Evolutionary conservation across 345 rosid genomes (phyloP).

Genomic region (Brassica cretica): DNA sequence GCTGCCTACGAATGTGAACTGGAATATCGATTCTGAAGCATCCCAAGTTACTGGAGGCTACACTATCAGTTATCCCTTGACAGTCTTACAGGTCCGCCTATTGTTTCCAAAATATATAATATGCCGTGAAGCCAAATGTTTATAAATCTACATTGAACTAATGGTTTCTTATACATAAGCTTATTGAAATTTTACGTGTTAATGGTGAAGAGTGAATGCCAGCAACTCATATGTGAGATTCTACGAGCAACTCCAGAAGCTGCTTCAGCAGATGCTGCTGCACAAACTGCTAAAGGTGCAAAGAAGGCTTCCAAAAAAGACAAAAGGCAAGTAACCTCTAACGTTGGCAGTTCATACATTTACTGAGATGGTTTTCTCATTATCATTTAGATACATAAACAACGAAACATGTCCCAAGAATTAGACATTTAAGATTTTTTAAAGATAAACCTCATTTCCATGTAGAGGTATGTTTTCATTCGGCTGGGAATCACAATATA

Average conservation of each 20-base stretch:
- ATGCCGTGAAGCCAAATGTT: constrained; percentile 18
- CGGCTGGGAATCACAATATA: constrained; percentile 2
- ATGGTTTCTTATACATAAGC: constrained; percentile 21
- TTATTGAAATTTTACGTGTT: constrained; percentile 14
- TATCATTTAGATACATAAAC: constrained; percentile 20
- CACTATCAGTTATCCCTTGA: constrained; percentile 87
- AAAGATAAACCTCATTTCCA: constrained; percentile 13
- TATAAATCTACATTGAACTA: constrained; percentile 29
- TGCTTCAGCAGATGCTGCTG: constrained; percentile 95
- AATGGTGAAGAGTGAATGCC: constrained; percentile 85
- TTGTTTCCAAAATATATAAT: constrained; percentile 13
- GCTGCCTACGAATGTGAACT: constrained; percentile 55
- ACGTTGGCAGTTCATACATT: constrained; percentile 24
- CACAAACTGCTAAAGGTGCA: constrained; percentile 95
- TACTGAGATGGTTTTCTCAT: constrained; percentile 18
- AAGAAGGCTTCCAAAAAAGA: constrained; percentile 74
- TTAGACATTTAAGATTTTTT: constrained; percentile 22
- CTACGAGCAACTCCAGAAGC: constrained; percentile 99
- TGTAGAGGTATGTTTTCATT: not conserved
- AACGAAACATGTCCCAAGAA: constrained; percentile 9
- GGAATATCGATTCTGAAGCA: constrained; percentile 76
- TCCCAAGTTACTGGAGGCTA: constrained; percentile 93
- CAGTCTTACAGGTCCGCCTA: constrained; percentile 78
- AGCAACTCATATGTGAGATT: constrained; percentile 98
- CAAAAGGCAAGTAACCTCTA: constrained; percentile 61